Conservation (phyloP, 164 flowering plant species). For the Macadamia tetraphylla region DNA sequence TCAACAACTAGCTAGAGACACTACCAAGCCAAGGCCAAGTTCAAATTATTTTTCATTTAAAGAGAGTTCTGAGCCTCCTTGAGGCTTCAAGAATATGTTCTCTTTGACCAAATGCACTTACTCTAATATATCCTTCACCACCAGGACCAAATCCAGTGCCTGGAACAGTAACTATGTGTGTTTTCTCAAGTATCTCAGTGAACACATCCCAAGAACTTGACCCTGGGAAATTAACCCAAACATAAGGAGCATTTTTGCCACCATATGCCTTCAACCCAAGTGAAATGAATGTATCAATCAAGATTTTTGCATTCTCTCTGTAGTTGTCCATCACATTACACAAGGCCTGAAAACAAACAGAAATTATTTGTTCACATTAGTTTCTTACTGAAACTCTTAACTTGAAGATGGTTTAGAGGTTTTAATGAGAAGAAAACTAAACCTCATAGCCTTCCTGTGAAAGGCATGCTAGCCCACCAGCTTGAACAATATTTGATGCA, state of each 20-base stretch:
- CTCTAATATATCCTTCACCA: constrained; percentile 65
- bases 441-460: constrained; percentile 55
- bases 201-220: constrained; percentile 75
- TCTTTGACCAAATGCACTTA: constrained; percentile 69
- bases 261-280: constrained; percentile 67
- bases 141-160: constrained; percentile 86
- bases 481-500: constrained; percentile 63
- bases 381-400: too few species aligned
- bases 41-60: too few species aligned
- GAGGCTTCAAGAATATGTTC: constrained; percentile 68
- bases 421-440: too few species aligned
- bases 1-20: too few species aligned
- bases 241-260: constrained; percentile 77
- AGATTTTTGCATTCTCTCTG: constrained; percentile 62
- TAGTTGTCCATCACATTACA: constrained; percentile 42
- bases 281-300: constrained; percentile 45
- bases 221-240: constrained; percentile 86
- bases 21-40: too few species aligned
- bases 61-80: constrained; percentile 34
- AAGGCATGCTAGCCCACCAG: constrained; percentile 77
- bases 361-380: too few species aligned
- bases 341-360: constrained; percentile 44
- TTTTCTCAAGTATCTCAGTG: constrained; percentile 57
- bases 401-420: too few species aligned
- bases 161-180: constrained; percentile 68